A percentile compares a stretch with the other conserved stretches of the same genome.
Evolutionary conservation across 2,329 filamentous ascomycete species (phyloP).

Genomic region (Rhinocladiella similis): DNA sequence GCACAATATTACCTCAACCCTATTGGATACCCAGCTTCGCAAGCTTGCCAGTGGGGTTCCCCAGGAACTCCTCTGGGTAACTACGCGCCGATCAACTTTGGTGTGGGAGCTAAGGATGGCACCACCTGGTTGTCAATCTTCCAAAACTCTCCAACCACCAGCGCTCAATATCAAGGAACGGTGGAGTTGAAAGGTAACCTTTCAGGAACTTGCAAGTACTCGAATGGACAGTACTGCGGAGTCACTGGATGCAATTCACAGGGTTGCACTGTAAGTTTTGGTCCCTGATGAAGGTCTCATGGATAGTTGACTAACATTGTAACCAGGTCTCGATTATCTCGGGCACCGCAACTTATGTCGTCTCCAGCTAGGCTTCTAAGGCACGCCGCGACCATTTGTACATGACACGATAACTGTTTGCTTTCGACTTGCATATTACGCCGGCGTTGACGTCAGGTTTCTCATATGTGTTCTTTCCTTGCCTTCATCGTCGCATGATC

Average conservation of each 20-base stretch:
- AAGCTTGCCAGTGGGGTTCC: slow-evolving; percentile 76
- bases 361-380: slow-evolving; percentile 31
- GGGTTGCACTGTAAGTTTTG: slow-evolving; percentile 77
- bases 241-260: slow-evolving; percentile 50
- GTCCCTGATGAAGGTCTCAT: neutral
- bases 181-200: slow-evolving; percentile 73
- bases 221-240: slow-evolving; percentile 62
- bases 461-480: slow-evolving; percentile 13
- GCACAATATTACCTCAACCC: slow-evolving; percentile 98
- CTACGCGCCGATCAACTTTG: slow-evolving; percentile 83
- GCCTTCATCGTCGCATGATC: slow-evolving; percentile 9
- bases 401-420: slow-evolving; percentile 22
- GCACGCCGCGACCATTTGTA: slow-evolving; percentile 7
- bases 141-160: slow-evolving; percentile 76
- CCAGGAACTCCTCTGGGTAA: slow-evolving; percentile 67
- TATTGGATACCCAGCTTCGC: slow-evolving; percentile 62
- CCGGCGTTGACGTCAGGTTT: slow-evolving; percentile 26
- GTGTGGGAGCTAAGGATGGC: slow-evolving; percentile 67
- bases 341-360: slow-evolving; percentile 52
- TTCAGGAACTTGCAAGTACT: slow-evolving; percentile 63
- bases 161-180: slow-evolving; percentile 71
- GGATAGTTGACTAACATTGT: slow-evolving; percentile 14
- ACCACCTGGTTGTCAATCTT: slow-evolving; percentile 80
- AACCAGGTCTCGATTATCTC: slow-evolving; percentile 50
- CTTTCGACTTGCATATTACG: slow-evolving; percentile 21